Evolutionary conservation across 148 eudicot species (phyloP).

Genomic region (Euryodendron excelsum): DNA sequence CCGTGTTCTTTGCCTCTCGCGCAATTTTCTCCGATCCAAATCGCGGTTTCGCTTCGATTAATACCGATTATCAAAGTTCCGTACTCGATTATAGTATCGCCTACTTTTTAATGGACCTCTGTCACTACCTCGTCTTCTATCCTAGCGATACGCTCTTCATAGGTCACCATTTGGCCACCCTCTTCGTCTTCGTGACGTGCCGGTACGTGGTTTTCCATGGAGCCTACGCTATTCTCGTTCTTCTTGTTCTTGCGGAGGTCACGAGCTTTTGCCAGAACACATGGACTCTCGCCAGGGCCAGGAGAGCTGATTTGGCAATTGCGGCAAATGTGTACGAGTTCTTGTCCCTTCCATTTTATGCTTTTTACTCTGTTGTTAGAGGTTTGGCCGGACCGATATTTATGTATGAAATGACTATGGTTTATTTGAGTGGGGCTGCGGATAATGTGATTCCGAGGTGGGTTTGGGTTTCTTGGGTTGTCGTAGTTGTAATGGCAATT

Average conservation of each 20-base stretch:
- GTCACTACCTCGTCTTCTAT: conserved; percentile 60
- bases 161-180: conserved; percentile 70
- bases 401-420: conserved; percentile 49
- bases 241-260: conserved; percentile 62
- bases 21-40: conserved; percentile 35
- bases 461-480: conserved; percentile 75
- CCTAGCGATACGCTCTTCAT: conserved; percentile 66
- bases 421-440: conserved; percentile 51
- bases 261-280: conserved; percentile 73
- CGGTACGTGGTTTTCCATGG: conserved; percentile 59
- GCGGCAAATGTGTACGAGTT: conserved; percentile 45
- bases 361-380: conserved; percentile 52
- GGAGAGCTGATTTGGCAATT: conserved; percentile 35
- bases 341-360: conserved; percentile 65
- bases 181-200: conserved; percentile 74
- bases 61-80: conserved; percentile 38
- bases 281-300: conserved; percentile 65
- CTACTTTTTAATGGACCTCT: conserved; percentile 66
- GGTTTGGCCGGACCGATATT: conserved; percentile 63
- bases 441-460: conserved; percentile 61
- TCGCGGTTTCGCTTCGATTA: conserved; percentile 39
- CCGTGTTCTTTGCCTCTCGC: conserved; percentile 45
- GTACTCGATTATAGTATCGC: conserved; percentile 75
- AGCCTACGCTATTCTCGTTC: conserved; percentile 50
- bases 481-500: conserved; percentile 55